Evolutionary conservation across 2,329 filamentous ascomycete species (phyloP).

Genomic region (Akanthomyces lecanii): DNA sequence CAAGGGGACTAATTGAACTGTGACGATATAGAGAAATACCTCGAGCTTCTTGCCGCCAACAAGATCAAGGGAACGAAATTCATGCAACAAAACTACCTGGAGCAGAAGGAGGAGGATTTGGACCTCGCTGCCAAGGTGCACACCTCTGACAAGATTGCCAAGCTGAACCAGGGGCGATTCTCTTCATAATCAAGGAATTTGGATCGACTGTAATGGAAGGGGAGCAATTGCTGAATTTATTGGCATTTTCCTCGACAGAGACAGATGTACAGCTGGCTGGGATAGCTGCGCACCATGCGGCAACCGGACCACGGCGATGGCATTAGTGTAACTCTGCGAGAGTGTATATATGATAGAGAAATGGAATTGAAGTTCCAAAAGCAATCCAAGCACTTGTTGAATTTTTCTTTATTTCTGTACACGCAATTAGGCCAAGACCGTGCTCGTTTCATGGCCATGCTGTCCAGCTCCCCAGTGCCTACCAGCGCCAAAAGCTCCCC

Average conservation of each 20-base stretch:
- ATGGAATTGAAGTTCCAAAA: slow-evolving; percentile 24
- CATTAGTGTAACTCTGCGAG: slow-evolving; percentile 27
- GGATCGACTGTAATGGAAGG: slow-evolving; percentile 1
- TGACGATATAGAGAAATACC: slow-evolving; percentile 61
- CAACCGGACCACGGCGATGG: slow-evolving; percentile 18
- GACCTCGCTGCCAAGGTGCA: slow-evolving; percentile 37
- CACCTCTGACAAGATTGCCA: slow-evolving; percentile 37
- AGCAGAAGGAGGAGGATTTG: slow-evolving; percentile 44
- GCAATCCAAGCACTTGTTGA: background rate
- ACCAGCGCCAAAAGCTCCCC: background rate
- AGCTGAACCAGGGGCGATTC: slow-evolving; percentile 34
- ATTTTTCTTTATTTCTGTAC: background rate
- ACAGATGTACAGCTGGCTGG: slow-evolving; percentile 1
- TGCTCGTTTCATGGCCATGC: background rate
- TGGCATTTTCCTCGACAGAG: slow-evolving; percentile 8
- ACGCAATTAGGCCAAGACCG: background rate
- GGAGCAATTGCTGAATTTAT: slow-evolving; percentile 7
- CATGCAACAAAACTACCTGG: slow-evolving; percentile 71
- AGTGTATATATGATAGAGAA: slow-evolving; percentile 32
- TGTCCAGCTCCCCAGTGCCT: background rate
- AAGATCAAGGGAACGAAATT: slow-evolving; percentile 77
- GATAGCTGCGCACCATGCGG: background rate
- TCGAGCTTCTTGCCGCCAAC: slow-evolving; percentile 70
- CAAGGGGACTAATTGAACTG: slow-evolving; percentile 14
- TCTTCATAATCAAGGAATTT: slow-evolving; percentile 24